A percentile compares a stretch with the other conserved stretches of the same genome.
These are phyloP conservation scores for Royoungia palumana DNA, from an alignment of 768 basidiomycete species.

Conservation along the genomic window DNA sequence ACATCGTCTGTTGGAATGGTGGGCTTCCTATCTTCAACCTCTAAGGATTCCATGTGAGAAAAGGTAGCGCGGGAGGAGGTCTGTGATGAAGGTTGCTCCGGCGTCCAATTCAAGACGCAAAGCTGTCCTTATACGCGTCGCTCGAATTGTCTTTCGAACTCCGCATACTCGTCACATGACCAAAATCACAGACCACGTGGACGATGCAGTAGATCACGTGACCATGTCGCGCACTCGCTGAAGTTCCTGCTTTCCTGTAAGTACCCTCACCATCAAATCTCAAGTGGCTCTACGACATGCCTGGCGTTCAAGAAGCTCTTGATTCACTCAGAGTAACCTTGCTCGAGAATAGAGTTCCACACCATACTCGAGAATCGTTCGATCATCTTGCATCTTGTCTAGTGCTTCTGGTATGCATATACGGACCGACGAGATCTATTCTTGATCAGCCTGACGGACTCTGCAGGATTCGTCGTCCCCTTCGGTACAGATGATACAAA, in stretches of 20 bases:
- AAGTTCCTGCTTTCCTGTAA: neutral
- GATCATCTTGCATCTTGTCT: slow-evolving; percentile 41
- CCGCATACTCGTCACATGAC: slow-evolving; percentile 28
- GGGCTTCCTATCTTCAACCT: slow-evolving; percentile 14
- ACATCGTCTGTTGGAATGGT: slow-evolving; percentile 7
- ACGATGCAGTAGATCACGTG: neutral
- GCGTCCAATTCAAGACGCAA: slow-evolving; percentile 1
- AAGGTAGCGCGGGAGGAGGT: slow-evolving; percentile 10
- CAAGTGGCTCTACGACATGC: slow-evolving; percentile 6
- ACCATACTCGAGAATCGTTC: slow-evolving; percentile 33
- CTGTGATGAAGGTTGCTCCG: too few species aligned
- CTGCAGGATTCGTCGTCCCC: slow-evolving; percentile 38
- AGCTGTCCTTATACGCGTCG: slow-evolving; percentile 12
- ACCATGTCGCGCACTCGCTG: neutral
- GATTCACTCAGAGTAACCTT: slow-evolving; percentile 32
- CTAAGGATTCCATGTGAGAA: slow-evolving; percentile 20
- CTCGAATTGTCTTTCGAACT: slow-evolving; percentile 16
- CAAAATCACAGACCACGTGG: slow-evolving; percentile 29
- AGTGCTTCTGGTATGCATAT: slow-evolving; percentile 41
- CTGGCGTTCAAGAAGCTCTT: slow-evolving; percentile 29
- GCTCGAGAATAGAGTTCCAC: slow-evolving; percentile 26
- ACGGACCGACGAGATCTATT: neutral
- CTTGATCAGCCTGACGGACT: too few species aligned
- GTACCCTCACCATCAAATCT: neutral
- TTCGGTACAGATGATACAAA: slow-evolving; percentile 36